Evolutionary conservation across 129 eudicot genomes (phyloP), one percentile per base, ranked within the genome.

Genomic region (Lonicera japonica): DNA sequence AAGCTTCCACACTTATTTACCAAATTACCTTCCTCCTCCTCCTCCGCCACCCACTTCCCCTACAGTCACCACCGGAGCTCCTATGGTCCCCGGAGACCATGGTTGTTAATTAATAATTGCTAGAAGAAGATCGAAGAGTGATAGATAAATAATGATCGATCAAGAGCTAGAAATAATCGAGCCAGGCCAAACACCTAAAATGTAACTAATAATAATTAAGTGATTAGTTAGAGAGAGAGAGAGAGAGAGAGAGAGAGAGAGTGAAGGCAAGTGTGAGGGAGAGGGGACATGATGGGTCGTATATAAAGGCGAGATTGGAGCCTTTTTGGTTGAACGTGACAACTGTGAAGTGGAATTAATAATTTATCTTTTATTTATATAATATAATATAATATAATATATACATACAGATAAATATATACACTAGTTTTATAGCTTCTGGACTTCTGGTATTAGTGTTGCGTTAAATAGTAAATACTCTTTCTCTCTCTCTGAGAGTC

Each of bases 231-330:
- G 53, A 39, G 29, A 40, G 36, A 36, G 47, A 6, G 60, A 10
- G 36, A 21, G 16, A 2, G 5, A 6, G 6, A 6, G 2, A 29
- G 36, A 29, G 36, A 29, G 36, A 29, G 36, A 29, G 36, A 29
- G 36, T 1, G 36, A 29, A 29, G 6, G 36, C 60, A 68, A 59
- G 81, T 56, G 57, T 63, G 82, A 74, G 61, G n/a, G n/a, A 67
- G 62, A 53, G 79, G 76, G 83, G 77, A 73, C 88, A 82, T 68
- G 54, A 72, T 67, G 80, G 80, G 83, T 73, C 75, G 72, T 84
- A 71, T 84, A 73, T 88, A 88, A 79, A 88, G 85, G 76, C 71
- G 61, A 77, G 82, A 82, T 40, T 64, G 62, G 24, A 36, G 74
- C 74, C n/a, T 66, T 39, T 70, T 66, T 65, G 53, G 46, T 46